Evolutionary conservation across 176 grass and related monocot species (phyloP).

Genomic region (Musa itinerans): DNA sequence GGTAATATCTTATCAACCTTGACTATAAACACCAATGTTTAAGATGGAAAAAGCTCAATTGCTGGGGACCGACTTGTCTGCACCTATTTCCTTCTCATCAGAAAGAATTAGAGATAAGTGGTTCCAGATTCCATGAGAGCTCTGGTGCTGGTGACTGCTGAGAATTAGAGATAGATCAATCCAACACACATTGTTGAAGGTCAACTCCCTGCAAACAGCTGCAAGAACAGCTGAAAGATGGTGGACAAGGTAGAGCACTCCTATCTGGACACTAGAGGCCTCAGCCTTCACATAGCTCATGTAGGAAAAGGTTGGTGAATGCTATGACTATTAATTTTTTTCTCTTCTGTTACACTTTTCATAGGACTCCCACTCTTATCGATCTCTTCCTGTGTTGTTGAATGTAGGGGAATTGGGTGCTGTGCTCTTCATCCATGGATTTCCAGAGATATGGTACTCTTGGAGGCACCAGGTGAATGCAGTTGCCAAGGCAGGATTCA

Average conservation of each 20-base stretch:
- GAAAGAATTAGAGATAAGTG: too few species aligned
- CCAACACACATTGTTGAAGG: too few species aligned
- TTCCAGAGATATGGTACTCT: slow-evolving; percentile 66
- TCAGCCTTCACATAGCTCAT: slow-evolving; percentile 39
- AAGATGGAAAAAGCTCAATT: too few species aligned
- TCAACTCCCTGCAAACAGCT: too few species aligned
- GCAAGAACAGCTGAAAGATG: not conserved
- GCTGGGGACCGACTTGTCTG: too few species aligned
- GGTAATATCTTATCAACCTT: too few species aligned
- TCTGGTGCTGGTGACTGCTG: too few species aligned
- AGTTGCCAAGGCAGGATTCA: slow-evolving; percentile 44
- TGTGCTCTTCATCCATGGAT: slow-evolving; percentile 25
- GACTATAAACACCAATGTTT: too few species aligned
- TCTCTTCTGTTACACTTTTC: not conserved
- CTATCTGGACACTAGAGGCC: slow-evolving; percentile 18
- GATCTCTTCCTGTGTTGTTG: not conserved
- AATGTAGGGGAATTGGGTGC: slow-evolving; percentile 4
- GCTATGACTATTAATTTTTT: not conserved
- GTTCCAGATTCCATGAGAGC: too few species aligned
- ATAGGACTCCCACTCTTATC: not conserved
- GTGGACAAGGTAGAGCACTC: not conserved
- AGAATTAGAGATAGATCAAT: too few species aligned
- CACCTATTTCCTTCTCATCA: too few species aligned
- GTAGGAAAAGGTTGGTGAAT: slow-evolving; percentile 4
- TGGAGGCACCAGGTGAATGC: slow-evolving; percentile 65